Percentiles rank a stretch among this genome's conserved stretches.
These are phyloP conservation scores for Penicillium sp. DNA, from an alignment of 2,329 filamentous ascomycete species.

Conservation along the genomic window DNA sequence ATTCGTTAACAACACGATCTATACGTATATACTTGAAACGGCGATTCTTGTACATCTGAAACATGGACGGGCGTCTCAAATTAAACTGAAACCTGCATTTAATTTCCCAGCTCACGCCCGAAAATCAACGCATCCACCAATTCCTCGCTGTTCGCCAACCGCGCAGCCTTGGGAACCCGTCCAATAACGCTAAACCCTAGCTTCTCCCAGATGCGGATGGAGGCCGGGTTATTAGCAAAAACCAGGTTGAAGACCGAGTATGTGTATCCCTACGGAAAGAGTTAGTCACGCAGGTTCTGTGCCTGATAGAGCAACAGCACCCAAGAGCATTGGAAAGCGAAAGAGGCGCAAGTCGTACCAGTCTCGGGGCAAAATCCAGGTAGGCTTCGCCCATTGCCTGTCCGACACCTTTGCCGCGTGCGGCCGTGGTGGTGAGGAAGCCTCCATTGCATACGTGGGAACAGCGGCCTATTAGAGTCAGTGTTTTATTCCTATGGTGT, in stretches of 20 bases:
- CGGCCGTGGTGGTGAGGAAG: slow-evolving; percentile 29
- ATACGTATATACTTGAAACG: neutral
- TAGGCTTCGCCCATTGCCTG: slow-evolving; percentile 32
- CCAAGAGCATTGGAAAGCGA: too few relatives aligned
- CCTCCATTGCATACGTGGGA: slow-evolving; percentile 35
- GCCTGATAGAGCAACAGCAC: neutral
- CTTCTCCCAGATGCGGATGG: slow-evolving; percentile 33
- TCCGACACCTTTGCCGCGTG: slow-evolving; percentile 30
- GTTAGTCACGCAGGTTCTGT: neutral
- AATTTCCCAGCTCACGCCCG: slow-evolving; percentile 26
- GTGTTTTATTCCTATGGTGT: neutral
- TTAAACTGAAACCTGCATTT: neutral
- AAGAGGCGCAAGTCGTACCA: slow-evolving; percentile 20
- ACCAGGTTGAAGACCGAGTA: slow-evolving; percentile 38
- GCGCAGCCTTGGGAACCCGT: slow-evolving; percentile 31
- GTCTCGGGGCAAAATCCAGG: slow-evolving; percentile 30
- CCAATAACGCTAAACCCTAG: slow-evolving; percentile 33
- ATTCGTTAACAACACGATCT: neutral
- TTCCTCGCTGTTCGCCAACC: slow-evolving; percentile 30
- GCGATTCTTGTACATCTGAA: neutral
- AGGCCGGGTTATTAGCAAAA: slow-evolving; percentile 35
- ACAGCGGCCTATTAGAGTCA: slow-evolving; percentile 26
- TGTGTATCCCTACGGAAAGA: slow-evolving; percentile 29
- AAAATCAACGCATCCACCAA: slow-evolving; percentile 35
- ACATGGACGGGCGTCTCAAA: neutral